phyloP scores from a whole-genome alignment of 179 eudicot species.

The Corrigiola litoralis region DNA sequence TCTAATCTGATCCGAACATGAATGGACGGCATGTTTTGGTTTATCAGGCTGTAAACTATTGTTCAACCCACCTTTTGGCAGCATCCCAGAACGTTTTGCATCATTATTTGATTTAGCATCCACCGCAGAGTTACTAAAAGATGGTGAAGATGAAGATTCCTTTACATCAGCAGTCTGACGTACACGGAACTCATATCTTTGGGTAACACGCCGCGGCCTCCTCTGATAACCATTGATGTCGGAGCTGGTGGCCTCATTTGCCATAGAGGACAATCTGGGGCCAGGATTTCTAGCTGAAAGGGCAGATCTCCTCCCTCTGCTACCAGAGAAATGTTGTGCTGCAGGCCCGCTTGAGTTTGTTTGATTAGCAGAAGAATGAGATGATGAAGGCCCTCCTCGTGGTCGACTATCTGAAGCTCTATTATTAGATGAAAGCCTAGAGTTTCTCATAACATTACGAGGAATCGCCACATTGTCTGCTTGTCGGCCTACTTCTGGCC shows the following conservation, averaged over 20 bases:
- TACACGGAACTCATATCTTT: conserved; percentile 79
- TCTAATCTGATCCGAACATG: conserved; percentile 23
- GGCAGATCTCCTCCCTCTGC: conserved; percentile 51
- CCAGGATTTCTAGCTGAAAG: conserved; percentile 50
- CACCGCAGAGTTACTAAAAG: conserved; percentile 24
- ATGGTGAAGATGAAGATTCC: conserved; percentile 28
- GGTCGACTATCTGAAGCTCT: conserved; percentile 34
- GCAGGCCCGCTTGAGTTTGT: conserved; percentile 38
- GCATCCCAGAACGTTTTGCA: conserved; percentile 31
- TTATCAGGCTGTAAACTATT: conserved; percentile 31
- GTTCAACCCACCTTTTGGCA: conserved; percentile 39
- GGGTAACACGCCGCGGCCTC: conserved; percentile 56
- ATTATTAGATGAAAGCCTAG: conserved; percentile 26
- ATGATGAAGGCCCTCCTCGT: conserved; percentile 31
- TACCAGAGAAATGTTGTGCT: conserved; percentile 34
- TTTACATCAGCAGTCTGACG: conserved; percentile 59
- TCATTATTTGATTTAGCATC: conserved; percentile 40
- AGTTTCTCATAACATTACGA: conserved; percentile 24
- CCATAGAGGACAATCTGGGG: conserved; percentile 37
- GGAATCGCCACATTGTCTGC: conserved; percentile 25
- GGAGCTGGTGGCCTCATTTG: conserved; percentile 37
- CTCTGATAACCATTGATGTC: conserved; percentile 62
- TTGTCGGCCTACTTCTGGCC: conserved; percentile 26
- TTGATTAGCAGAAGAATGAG: conserved; percentile 26
- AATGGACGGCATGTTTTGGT: conserved; percentile 34